Evolutionary conservation across 495 filamentous ascomycete genomes (phyloP), one percentile per base, ranked within the genome.

Genomic region (Sordaria brevicollis): DNA sequence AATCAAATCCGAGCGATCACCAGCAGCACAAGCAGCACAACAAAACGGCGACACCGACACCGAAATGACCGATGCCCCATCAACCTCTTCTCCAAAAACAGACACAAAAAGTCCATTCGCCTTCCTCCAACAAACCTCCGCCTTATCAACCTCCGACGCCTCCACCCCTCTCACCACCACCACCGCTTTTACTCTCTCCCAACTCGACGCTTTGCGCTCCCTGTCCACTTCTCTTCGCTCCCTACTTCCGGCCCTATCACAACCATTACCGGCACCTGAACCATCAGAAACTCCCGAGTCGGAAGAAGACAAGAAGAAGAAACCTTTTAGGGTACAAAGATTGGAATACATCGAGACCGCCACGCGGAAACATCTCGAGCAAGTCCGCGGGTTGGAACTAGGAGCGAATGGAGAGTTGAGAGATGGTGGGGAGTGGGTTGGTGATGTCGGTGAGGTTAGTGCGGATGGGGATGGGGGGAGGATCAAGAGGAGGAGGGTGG

Each of bases 311-410:
- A 68, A 69, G 74, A 34, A 73, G 70, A 75, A 68, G 69, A 85
- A 81, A 77, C 82, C 71, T 67, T 87, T 78, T 84, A 76, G 77
- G 81, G 86, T 81, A 81, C 80, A 92, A 75, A 80, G 92, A 71
- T 81, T 87, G 66, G 87, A 90, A 72, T 96, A 95, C 79, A 89
- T 95, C 62, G 92, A 96, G 79, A 83, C 84, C 68, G 86, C 92
- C 69, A 84, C 86, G 25, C 77, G 84, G 36, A 80, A 81, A 65
- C 86, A 89, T 78, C 76, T 89, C 57, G 84, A 88, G 78, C 80
- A 76, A 15, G 81, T 82, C 31, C 74, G 84, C 65, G 86, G 87
- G 9, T 71, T 89, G 71, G 84, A 88, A 79, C 74, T 90, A 57
- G 86, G 84, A 1, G 75, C 76, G 29, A 73, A 82, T 43, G 88